These are phyloP conservation scores for Nannochloris sp. DNA, from an alignment of 139 green algal species.

Conservation along the genomic window DNA sequence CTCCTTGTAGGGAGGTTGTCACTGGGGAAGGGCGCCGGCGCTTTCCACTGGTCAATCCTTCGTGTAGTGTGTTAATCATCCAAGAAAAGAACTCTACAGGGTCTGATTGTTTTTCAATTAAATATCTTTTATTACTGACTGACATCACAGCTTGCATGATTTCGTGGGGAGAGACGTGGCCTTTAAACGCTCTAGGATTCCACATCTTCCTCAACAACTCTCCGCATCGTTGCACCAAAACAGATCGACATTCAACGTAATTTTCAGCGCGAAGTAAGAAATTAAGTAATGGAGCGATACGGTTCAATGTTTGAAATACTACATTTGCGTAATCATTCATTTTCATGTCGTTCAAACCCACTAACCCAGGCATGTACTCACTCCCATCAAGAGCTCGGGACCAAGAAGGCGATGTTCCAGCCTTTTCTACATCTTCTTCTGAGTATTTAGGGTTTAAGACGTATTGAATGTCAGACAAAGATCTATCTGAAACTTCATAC, in stretches of 20 bases:
- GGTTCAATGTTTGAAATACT: slow-evolving; percentile 52
- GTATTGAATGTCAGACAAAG: slow-evolving; percentile 85
- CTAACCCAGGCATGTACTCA: slow-evolving; percentile 93
- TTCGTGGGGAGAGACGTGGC: slow-evolving; percentile 90
- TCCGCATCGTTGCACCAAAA: slow-evolving; percentile 79
- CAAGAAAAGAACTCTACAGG: slow-evolving; percentile 87
- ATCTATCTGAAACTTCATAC: slow-evolving; percentile 90
- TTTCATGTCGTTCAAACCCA: slow-evolving; percentile 96
- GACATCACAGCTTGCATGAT: slow-evolving; percentile 91
- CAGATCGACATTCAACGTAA: slow-evolving; percentile 43
- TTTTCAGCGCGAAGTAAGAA: slow-evolving; percentile 83
- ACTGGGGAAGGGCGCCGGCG: slow-evolving; percentile 43
- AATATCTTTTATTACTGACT: slow-evolving; percentile 77
- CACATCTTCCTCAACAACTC: slow-evolving; percentile 94
- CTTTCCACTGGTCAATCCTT: slow-evolving; percentile 78
- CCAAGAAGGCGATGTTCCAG: slow-evolving; percentile 48
- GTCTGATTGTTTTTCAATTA: slow-evolving; percentile 73
- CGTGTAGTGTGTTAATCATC: slow-evolving; percentile 90
- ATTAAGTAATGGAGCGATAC: slow-evolving; percentile 64
- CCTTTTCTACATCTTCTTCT: background rate
- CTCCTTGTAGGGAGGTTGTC: slow-evolving; percentile 83
- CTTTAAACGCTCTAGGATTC: slow-evolving; percentile 95
- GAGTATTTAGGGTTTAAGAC: slow-evolving; percentile 82
- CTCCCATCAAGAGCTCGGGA: slow-evolving; percentile 82
- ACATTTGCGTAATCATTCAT: slow-evolving; percentile 93